Evolutionary conservation across 1,284 basidiomycete genomes (phyloP), one percentile per base, ranked within the genome.

Genomic region (Athelia sp.): DNA sequence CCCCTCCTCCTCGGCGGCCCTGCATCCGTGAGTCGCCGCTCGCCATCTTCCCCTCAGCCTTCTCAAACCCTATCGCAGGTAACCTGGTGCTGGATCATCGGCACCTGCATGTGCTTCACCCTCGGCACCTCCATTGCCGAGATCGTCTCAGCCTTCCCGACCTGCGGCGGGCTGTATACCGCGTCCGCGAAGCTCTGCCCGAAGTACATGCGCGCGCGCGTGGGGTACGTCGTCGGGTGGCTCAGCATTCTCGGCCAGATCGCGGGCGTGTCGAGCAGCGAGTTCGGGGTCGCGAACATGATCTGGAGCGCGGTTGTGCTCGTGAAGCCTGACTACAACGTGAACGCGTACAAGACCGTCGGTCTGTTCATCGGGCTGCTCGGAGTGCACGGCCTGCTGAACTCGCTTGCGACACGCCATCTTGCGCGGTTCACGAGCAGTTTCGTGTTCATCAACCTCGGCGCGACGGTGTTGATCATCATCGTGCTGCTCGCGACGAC

Each of bases 381-480:
- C 2, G 56, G 86, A 18, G 63, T 91, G 15, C 88, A 92, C 58
- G 89, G 90, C 1, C 56, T 83, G 2, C 67, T 92, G 79, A 96
- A 93, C 69, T 92, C 89, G 26, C 69, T 96, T 46, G 84, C 81
- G 4, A 97, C 93, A 3, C 81, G 82, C 38, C 76, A 86, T 51
- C 82, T 98, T 1, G 91, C 93, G 0, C 74, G 75, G 26, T 70
- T 96, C 54, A 90, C 93, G 1, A 78, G 77, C 47, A 79, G 79
- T 31, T 97, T 94, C 61, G 88, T 97, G 14, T 94, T 96, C 63
- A 73, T 94, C 61, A 94, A 95, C 64, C 70, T 95, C 47, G 91
- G 89, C 36, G 74, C 79, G n/a, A 85, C 84, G 3, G 69, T 79
- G 86, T 82, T 88, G 14, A 93, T 94, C 61, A 87, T 93, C 60